Evolutionary conservation across 768 basidiomycete genomes (phyloP).

Genomic region (Trametes sanguinea): DNA sequence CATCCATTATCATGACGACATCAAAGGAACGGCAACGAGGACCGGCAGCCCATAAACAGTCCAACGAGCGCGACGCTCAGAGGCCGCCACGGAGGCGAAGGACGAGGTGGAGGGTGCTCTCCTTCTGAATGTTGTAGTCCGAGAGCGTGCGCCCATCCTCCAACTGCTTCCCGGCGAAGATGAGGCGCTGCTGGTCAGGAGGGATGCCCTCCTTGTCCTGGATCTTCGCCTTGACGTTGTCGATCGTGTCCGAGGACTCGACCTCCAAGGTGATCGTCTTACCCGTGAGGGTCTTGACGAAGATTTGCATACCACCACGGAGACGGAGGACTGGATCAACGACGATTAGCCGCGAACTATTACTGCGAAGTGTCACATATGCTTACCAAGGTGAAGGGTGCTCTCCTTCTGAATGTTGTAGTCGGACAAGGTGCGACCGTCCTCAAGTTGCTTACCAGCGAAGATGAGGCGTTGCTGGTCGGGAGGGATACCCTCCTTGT

Average conservation of each 20-base stretch:
- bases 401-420: slow-evolving; percentile 37
- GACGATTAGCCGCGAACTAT: too few species aligned
- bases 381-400: slow-evolving; percentile 32
- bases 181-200: too few species aligned
- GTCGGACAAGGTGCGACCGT: slow-evolving; percentile 35
- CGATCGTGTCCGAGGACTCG: too few species aligned
- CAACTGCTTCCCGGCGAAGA: too few species aligned
- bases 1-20: slow-evolving; percentile 18
- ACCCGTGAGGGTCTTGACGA: too few species aligned
- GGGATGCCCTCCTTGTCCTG: too few species aligned
- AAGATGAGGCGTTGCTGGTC: slow-evolving; percentile 36
- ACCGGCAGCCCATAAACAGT: neutral
- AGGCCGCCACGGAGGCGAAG: slow-evolving; percentile 53
- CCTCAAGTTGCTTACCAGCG: slow-evolving; percentile 36
- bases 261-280: too few species aligned
- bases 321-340: too few species aligned
- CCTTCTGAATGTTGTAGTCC: slow-evolving; percentile 25
- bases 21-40: neutral
- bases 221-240: too few species aligned
- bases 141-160: too few species aligned
- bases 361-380: too few species aligned
- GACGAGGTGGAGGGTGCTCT: slow-evolving; percentile 38
- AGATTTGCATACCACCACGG: too few species aligned
- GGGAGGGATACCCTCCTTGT: slow-evolving; percentile 36
- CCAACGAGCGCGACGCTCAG: slow-evolving; percentile 13